These are phyloP conservation scores for Colletotrichum eleusines DNA, from an alignment of 2,329 filamentous ascomycete genomes.

Conservation along the genomic window DNA sequence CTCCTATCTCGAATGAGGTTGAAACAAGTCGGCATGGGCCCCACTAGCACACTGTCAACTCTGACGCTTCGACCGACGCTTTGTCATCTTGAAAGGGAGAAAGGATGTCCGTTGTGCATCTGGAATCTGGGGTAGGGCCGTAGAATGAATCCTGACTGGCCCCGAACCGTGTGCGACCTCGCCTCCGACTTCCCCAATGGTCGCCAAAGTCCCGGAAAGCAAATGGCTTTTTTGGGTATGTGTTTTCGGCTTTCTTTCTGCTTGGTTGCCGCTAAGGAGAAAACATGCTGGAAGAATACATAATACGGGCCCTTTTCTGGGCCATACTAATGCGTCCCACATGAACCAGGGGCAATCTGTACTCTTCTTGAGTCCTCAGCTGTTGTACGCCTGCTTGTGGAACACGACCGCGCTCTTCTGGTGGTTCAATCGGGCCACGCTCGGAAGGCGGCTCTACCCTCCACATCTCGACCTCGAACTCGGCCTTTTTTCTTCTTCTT, in stretches of 20 bases:
- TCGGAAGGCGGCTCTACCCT: background rate
- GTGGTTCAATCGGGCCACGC: conserved; percentile 1
- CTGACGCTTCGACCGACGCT: background rate
- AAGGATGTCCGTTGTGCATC: background rate
- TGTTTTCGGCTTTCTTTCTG: background rate
- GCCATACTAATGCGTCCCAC: conserved; percentile 21
- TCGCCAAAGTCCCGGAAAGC: background rate
- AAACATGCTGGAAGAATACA: background rate
- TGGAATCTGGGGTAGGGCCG: background rate
- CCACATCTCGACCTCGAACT: conserved; percentile 3
- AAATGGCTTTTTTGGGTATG: background rate
- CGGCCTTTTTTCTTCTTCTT: background rate
- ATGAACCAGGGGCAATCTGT: background rate
- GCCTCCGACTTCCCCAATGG: conserved; percentile 25
- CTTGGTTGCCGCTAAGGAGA: background rate
- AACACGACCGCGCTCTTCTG: conserved; percentile 15
- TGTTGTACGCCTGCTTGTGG: conserved; percentile 18
- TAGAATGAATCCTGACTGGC: background rate
- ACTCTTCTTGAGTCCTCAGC: conserved; percentile 23
- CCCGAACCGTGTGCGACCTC: conserved; percentile 17
- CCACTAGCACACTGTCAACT: background rate
- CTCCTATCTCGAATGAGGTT: background rate
- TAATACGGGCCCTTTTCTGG: background rate
- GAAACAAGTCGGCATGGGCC: background rate
- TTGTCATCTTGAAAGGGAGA: background rate